A percentile compares a stretch with the other conserved stretches of the same genome.
Conservation (phyloP, 2,329 filamentous ascomycete species). For the Xylariaceae sp. region DNA sequence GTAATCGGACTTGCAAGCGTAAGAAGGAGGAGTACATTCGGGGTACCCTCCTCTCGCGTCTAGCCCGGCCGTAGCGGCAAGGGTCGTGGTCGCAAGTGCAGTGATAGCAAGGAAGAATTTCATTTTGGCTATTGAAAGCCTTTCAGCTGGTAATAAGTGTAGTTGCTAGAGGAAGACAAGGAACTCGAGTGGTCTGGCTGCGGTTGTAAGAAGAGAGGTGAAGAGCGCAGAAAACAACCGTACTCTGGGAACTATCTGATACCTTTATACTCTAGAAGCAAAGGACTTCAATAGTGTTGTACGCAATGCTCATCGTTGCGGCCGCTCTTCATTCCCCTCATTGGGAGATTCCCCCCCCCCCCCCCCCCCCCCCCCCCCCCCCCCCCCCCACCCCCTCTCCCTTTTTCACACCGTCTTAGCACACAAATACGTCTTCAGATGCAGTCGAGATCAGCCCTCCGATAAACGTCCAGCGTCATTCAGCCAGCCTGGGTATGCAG, state of each 20-base stretch:
- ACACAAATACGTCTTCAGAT: too few species aligned
- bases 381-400: too few species aligned
- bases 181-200: too few species aligned
- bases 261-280: not conserved
- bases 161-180: not conserved
- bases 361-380: too few species aligned
- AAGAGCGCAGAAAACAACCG: not conserved
- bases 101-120: slow-evolving; percentile 24
- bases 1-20: slow-evolving; percentile 28
- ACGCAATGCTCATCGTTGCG: too few species aligned
- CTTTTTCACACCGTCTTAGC: too few species aligned
- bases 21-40: slow-evolving; percentile 24
- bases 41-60: not conserved
- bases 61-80: slow-evolving; percentile 15
- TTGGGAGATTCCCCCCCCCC: too few species aligned
- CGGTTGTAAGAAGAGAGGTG: not conserved
- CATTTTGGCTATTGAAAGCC: slow-evolving; percentile 19
- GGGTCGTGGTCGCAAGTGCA: slow-evolving; percentile 17
- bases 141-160: not conserved
- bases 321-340: too few species aligned
- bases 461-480: too few species aligned
- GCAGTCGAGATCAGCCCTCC: too few species aligned
- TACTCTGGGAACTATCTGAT: not conserved
- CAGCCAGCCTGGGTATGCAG: too few species aligned
- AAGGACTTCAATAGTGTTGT: not conserved